Evolutionary conservation across 1,284 basidiomycete genomes (phyloP).

Genomic region (Pascua sp.): DNA sequence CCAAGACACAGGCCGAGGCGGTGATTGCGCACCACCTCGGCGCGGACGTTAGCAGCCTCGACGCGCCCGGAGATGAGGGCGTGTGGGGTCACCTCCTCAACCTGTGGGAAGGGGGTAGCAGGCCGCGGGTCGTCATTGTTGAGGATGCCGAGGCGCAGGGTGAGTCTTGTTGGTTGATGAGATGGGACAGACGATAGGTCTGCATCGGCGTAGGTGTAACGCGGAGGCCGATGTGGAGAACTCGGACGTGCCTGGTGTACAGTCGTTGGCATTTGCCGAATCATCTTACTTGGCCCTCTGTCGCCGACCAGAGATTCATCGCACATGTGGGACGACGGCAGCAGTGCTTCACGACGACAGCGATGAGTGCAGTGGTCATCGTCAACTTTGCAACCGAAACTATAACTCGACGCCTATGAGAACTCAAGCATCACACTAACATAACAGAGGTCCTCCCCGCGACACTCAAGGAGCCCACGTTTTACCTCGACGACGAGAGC

Average conservation of each 20-base stretch:
- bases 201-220: too few species aligned
- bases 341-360: too few species aligned
- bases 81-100: constrained; percentile 43
- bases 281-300: too few species aligned
- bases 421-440: not conserved
- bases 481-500: constrained; percentile 12
- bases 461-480: constrained; percentile 2
- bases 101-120: constrained; percentile 18
- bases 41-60: constrained; percentile 31
- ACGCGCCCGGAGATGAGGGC: constrained; percentile 39
- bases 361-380: too few species aligned
- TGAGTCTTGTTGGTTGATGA: constrained; percentile 16
- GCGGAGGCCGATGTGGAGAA: too few species aligned
- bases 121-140: constrained; percentile 41
- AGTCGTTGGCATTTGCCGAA: too few species aligned
- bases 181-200: not conserved
- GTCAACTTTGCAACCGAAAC: too few species aligned
- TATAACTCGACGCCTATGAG: too few species aligned
- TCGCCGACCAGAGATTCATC: too few species aligned
- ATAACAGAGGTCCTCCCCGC: constrained; percentile 1
- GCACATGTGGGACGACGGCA: too few species aligned
- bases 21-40: constrained; percentile 48
- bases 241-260: too few species aligned
- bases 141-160: constrained; percentile 41
- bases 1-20: constrained; percentile 43